These are phyloP conservation scores for Striga hermonthica DNA, from an alignment of 305 asterid genomes.

Conservation along the genomic window DNA sequence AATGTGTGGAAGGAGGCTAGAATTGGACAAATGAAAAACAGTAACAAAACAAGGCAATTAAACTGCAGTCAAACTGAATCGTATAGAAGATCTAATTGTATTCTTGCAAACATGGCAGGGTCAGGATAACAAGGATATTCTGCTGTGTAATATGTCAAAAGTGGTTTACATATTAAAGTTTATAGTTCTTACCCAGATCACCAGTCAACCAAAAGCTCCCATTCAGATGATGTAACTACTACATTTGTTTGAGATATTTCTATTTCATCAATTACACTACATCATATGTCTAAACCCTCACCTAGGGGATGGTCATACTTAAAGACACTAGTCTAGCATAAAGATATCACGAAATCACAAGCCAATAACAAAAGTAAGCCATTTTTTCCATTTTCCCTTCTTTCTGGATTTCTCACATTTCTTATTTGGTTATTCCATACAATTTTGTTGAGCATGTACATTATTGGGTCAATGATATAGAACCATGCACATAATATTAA, in stretches of 20 bases:
- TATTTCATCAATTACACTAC: neutral
- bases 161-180: neutral
- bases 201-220: neutral
- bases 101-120: slow-evolving; percentile 10
- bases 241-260: neutral
- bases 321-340: neutral
- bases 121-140: slow-evolving; percentile 10
- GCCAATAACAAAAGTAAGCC: neutral
- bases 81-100: slow-evolving; percentile 1
- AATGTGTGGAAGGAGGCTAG: neutral
- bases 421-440: neutral
- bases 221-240: neutral
- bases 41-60: neutral
- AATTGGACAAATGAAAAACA: neutral
- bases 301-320: neutral
- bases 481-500: slow-evolving; percentile 13
- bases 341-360: neutral
- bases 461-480: neutral
- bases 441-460: neutral
- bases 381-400: neutral
- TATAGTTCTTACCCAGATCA: slow-evolving; percentile 12
- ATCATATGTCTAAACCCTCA: neutral
- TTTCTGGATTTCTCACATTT: neutral
- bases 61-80: slow-evolving; percentile 15
- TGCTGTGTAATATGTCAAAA: neutral